phyloP scores from a whole-genome alignment of 2,329 filamentous ascomycete species.

The Zasmidium cellare region DNA sequence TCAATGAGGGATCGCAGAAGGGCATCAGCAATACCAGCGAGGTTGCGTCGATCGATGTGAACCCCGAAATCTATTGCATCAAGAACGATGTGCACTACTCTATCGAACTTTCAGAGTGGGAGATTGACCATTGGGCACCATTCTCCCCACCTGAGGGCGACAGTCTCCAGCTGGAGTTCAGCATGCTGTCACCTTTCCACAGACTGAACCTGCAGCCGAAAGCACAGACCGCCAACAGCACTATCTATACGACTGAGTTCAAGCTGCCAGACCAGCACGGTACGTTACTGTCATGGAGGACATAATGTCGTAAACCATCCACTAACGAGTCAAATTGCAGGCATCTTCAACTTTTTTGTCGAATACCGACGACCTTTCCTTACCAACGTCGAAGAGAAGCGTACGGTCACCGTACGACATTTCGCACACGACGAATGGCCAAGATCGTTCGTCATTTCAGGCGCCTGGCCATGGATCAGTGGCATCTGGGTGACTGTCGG shows the following conservation, averaged over 20 bases:
- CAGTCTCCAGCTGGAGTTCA: slow-evolving; percentile 89
- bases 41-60: slow-evolving; percentile 53
- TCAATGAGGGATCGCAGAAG: slow-evolving; percentile 54
- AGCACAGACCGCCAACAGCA: slow-evolving; percentile 61
- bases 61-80: slow-evolving; percentile 88
- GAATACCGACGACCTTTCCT: slow-evolving; percentile 97
- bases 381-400: slow-evolving; percentile 88
- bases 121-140: slow-evolving; percentile 70
- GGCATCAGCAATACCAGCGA: slow-evolving; percentile 35
- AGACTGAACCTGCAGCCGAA: slow-evolving; percentile 69
- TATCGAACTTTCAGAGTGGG: slow-evolving; percentile 87
- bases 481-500: slow-evolving; percentile 81
- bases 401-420: slow-evolving; percentile 90
- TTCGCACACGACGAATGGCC: slow-evolving; percentile 98
- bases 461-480: slow-evolving; percentile 91
- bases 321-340: background rate
- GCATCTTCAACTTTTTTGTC: slow-evolving; percentile 94
- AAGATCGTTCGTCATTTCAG: slow-evolving; percentile 83
- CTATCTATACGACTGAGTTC: slow-evolving; percentile 74
- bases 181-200: slow-evolving; percentile 97
- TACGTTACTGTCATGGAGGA: too few relatives aligned
- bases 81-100: slow-evolving; percentile 92
- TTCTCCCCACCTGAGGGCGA: slow-evolving; percentile 72
- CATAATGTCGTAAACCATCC: too few relatives aligned
- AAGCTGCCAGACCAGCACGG: slow-evolving; percentile 93